A percentile compares a stretch with the other conserved stretches of the same genome.
Evolutionary conservation across 371 early-diverging fungal species (phyloP).

Genomic region (Mucor ambiguus): DNA sequence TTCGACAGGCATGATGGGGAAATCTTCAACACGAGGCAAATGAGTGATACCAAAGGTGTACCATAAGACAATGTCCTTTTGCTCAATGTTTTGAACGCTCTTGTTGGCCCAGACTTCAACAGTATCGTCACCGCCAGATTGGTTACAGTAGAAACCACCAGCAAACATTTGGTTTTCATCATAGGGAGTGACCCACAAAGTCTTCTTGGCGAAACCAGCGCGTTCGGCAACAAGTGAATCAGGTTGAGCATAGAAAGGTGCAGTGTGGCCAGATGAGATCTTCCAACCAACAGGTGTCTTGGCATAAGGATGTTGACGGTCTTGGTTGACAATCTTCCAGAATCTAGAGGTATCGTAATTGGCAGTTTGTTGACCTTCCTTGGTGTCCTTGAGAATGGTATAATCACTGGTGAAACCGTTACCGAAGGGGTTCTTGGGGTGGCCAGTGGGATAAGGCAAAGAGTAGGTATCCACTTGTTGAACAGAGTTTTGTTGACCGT

Average conservation of each 20-base stretch:
- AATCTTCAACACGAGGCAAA: constrained; percentile 56
- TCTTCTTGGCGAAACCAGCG: constrained; percentile 54
- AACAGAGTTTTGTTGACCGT: constrained; percentile 50
- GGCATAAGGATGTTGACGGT: constrained; percentile 47
- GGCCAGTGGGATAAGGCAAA: constrained; percentile 47
- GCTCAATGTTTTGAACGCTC: constrained; percentile 29
- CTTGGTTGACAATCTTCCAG: constrained; percentile 55
- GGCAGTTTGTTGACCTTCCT: constrained; percentile 36
- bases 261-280: constrained; percentile 35
- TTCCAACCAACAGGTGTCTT: constrained; percentile 53
- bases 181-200: constrained; percentile 58
- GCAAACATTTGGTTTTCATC: constrained; percentile 54
- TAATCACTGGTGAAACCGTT: constrained; percentile 42
- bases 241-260: constrained; percentile 43
- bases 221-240: constrained; percentile 53
- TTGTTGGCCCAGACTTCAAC: constrained; percentile 42
- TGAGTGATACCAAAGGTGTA: constrained; percentile 58
- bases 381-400: constrained; percentile 42
- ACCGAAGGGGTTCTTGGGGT: constrained; percentile 47
- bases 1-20: constrained; percentile 60
- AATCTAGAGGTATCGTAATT: constrained; percentile 40
- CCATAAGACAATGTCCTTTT: constrained; percentile 56
- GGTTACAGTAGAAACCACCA: constrained; percentile 58
- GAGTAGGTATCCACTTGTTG: constrained; percentile 40
- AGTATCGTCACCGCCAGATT: constrained; percentile 42